A percentile compares a stretch with the other conserved stretches of the same genome.
phyloP scores from a whole-genome alignment of 1,284 basidiomycete species.

The Puccinia triticina region DNA sequence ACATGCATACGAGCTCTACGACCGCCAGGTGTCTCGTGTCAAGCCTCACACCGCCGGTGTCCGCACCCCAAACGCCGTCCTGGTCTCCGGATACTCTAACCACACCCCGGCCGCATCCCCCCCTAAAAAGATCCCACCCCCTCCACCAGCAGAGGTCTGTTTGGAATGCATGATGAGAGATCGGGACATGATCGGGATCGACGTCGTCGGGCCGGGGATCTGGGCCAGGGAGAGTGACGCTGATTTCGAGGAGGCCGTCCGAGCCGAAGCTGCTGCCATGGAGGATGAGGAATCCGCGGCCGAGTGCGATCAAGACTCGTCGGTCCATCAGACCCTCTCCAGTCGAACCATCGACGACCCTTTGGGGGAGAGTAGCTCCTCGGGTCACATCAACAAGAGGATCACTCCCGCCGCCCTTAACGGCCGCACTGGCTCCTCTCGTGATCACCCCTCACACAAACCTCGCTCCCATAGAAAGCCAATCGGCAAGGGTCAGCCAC shows the following conservation, averaged over 20 bases:
- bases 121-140: constrained; percentile 60
- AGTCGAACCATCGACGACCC: constrained; percentile 52
- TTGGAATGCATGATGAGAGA: constrained; percentile 99
- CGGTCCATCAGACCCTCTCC: constrained; percentile 1
- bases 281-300: constrained; percentile 52
- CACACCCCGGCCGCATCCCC: background rate
- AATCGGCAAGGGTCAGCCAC: constrained; percentile 60
- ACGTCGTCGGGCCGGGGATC: constrained; percentile 78
- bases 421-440: background rate
- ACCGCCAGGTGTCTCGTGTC: constrained; percentile 35
- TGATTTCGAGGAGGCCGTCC: constrained; percentile 75
- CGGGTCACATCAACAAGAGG: background rate
- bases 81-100: constrained; percentile 37
- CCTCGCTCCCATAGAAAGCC: constrained; percentile 69
- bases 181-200: constrained; percentile 94
- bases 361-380: constrained; percentile 15
- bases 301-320: constrained; percentile 30
- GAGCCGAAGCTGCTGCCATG: constrained; percentile 67
- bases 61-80: background rate
- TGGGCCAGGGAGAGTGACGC: constrained; percentile 91
- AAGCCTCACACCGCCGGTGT: constrained; percentile 1
- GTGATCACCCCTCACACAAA: constrained; percentile 60
- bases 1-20: constrained; percentile 44
- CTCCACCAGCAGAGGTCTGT: constrained; percentile 72
- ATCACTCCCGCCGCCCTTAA: constrained; percentile 26